Base-by-base conservation (phyloP, 208 protist genomes). In the Wallacemonas sp. region DNA sequence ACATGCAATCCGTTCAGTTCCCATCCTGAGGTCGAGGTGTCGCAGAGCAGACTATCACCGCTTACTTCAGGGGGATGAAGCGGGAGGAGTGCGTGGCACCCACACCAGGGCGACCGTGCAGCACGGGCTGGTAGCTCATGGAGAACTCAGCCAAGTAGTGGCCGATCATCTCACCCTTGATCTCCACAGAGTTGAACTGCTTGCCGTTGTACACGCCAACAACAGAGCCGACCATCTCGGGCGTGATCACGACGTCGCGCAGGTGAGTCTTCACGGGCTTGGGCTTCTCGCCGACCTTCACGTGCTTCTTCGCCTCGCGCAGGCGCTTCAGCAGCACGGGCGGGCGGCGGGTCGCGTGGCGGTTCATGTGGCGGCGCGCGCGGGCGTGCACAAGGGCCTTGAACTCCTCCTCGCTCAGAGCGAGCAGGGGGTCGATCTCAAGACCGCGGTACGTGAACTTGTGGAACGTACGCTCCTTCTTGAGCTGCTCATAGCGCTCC, bases 181-280 rank as follows among this genome's bases (percentile, higher is more conserved):
- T 95, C 89, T 99, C 98, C 70, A 99, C 98, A 21, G 91, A 76
- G 79, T 95, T 98, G 93, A 99, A 99, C 66, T 82, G 74, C 82
- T 99, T 99, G 47, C 99, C 99, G 86, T 99, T 99, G 97, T 99
- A 99, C 58, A 99, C 95, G 80, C 95, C 99, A 66, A 99, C 91
- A 24, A 99, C 75, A 44, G 88, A 97, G 58, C 98, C 99, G 53
- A 99, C 98, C 98, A 99, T 99, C 84, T 99, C 97, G 62, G 99
- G 99, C 44, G 99, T 92, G 75, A 99, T 98, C 73, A 99, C 95
- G 82, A 99, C 99, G 82, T 99, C 92, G 75, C 99, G 90, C 46
- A 99, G 95, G 90, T 99, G 99, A 44, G 99, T 99, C 87, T 99
- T 99, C 60, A 99, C 91, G 19, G 86, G 68, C 45, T 93, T 88